Evolutionary conservation across 2,329 filamentous ascomycete genomes (phyloP).

Genomic region (Arthrobotrys megalospora): DNA sequence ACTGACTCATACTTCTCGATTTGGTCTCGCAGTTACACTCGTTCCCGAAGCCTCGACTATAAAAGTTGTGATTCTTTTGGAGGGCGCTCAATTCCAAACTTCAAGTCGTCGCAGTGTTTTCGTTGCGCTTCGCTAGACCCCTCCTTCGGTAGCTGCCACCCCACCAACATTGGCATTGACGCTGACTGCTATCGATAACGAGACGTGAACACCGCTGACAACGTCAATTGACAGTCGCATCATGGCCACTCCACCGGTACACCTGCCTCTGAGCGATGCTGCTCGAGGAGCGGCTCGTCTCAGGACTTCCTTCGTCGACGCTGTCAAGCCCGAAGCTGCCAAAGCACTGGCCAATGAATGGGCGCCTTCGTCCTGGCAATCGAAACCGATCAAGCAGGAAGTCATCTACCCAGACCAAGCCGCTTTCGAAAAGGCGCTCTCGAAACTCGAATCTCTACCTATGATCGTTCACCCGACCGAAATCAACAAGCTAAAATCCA

Average conservation of each 20-base stretch:
- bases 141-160: constrained; percentile 18
- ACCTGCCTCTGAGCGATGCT: constrained; percentile 63
- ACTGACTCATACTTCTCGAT: constrained; percentile 22
- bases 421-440: constrained; percentile 74
- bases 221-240: constrained; percentile 12
- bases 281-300: constrained; percentile 62
- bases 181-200: constrained; percentile 10
- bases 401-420: constrained; percentile 78
- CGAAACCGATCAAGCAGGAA: constrained; percentile 83
- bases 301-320: constrained; percentile 53
- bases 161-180: neutral
- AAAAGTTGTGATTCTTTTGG: neutral
- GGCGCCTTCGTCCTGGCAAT: constrained; percentile 76
- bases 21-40: neutral
- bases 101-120: constrained; percentile 18
- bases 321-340: constrained; percentile 36
- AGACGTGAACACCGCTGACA: neutral
- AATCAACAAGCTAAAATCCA: constrained; percentile 83
- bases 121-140: neutral
- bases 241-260: constrained; percentile 61
- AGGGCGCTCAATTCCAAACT: too few species aligned
- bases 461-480: constrained; percentile 85
- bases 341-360: constrained; percentile 63
- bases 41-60: neutral
- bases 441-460: constrained; percentile 78